phyloP scores from a whole-genome alignment of 2,329 filamentous ascomycete species.

The Cladophialophora carrionii region DNA sequence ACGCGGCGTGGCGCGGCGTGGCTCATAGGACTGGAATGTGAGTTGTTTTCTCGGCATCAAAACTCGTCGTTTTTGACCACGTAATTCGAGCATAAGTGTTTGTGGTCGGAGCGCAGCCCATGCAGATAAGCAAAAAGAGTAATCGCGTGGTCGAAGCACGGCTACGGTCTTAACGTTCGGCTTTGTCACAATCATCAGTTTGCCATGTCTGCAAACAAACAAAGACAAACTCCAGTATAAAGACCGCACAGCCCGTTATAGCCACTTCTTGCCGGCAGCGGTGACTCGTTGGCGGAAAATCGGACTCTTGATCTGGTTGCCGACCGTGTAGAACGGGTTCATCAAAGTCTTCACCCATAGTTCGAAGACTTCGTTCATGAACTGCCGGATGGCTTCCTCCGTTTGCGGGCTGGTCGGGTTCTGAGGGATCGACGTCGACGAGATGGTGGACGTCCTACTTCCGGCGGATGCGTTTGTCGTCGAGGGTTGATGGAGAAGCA shows the following conservation, averaged over 20 bases:
- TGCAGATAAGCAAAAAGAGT: neutral
- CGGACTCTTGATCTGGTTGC: constrained; percentile 82
- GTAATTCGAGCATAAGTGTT: neutral
- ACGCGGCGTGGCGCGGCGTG: neutral
- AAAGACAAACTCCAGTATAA: constrained; percentile 10
- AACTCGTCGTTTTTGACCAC: neutral
- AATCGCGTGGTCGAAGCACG: neutral
- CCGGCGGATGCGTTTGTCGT: constrained; percentile 44
- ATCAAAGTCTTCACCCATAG: constrained; percentile 96
- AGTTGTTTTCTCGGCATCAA: neutral
- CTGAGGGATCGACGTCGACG: constrained; percentile 71
- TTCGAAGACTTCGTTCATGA: constrained; percentile 95
- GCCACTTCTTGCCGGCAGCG: constrained; percentile 88
- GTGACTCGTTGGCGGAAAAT: constrained; percentile 81
- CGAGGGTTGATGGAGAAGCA: constrained; percentile 84
- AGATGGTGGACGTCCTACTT: constrained; percentile 42
- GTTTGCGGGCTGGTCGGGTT: constrained; percentile 89
- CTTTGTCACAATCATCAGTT: constrained; percentile 13
- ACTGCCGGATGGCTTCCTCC: constrained; percentile 92
- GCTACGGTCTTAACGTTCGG: neutral
- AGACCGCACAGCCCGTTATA: constrained; percentile 55
- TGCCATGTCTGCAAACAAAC: constrained; percentile 19
- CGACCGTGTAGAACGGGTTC: constrained; percentile 90
- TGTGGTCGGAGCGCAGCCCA: neutral
- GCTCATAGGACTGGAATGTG: neutral